Evolutionary conservation across 2,329 filamentous ascomycete species (phyloP).

Genomic region (Paramyrothecium sp.): DNA sequence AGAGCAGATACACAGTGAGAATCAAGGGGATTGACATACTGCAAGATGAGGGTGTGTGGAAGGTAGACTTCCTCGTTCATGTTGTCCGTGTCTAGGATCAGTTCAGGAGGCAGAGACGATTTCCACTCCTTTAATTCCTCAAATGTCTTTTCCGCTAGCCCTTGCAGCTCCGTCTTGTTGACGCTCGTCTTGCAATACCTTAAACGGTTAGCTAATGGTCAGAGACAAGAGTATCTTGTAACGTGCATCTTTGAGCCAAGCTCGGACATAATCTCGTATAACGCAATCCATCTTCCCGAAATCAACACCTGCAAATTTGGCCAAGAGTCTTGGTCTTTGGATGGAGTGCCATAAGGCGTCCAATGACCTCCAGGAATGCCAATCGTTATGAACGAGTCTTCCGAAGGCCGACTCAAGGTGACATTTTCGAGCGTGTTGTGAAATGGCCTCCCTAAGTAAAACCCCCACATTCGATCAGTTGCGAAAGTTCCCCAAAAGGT

Average conservation of each 20-base stretch:
- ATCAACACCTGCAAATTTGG: not conserved
- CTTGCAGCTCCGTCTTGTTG: constrained; percentile 2
- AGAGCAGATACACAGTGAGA: not conserved
- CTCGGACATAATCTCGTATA: not conserved
- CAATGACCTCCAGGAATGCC: too few species aligned
- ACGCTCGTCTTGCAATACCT: constrained; percentile 2
- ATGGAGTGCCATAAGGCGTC: too few species aligned
- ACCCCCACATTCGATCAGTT: constrained; percentile 4
- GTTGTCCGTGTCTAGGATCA: not conserved
- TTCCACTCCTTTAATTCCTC: constrained; percentile 1
- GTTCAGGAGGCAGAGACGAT: not conserved
- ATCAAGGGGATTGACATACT: not conserved
- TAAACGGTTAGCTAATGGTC: not conserved
- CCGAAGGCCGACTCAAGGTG: not conserved
- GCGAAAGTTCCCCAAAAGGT: constrained; percentile 3
- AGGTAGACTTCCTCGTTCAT: not conserved
- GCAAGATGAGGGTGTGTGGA: constrained; percentile 4
- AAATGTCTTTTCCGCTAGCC: constrained; percentile 1
- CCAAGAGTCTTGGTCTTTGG: constrained; percentile 1
- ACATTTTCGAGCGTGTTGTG: constrained; percentile 1
- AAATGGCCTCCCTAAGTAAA: constrained; percentile 5
- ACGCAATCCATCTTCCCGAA: not conserved
- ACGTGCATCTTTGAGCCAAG: too few species aligned
- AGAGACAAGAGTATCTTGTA: too few species aligned
- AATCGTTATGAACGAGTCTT: too few species aligned